These are phyloP conservation scores for Pterocarpus santalinus DNA, from an alignment of 306 rosid genomes.

Conservation along the genomic window DNA sequence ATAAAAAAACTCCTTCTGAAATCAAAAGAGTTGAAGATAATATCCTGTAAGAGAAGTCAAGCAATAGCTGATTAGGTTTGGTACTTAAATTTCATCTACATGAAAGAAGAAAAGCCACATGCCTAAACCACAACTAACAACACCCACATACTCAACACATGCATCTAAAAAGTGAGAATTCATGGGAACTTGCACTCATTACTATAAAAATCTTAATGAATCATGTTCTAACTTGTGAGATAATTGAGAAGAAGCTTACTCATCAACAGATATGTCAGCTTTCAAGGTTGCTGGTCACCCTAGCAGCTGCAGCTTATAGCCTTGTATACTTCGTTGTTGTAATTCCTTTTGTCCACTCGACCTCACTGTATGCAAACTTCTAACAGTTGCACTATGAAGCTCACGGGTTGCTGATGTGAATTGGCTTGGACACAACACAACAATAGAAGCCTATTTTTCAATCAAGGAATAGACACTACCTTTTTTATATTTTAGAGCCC, in stretches of 20 bases:
- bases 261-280: slow-evolving; percentile 37
- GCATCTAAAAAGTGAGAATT: slow-evolving; percentile 3
- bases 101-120: background rate
- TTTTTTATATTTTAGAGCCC: slow-evolving; percentile 41
- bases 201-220: background rate
- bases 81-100: slow-evolving; percentile 19
- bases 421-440: slow-evolving; percentile 41
- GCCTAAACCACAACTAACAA: background rate
- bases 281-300: slow-evolving; percentile 21
- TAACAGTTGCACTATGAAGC: slow-evolving; percentile 49
- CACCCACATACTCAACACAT: background rate
- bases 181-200: background rate
- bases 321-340: slow-evolving; percentile 46
- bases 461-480: slow-evolving; percentile 31
- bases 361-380: slow-evolving; percentile 47
- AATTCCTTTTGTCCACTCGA: slow-evolving; percentile 36
- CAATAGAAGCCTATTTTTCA: slow-evolving; percentile 24
- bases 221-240: background rate
- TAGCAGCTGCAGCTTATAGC: slow-evolving; percentile 34
- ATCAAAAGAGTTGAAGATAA: slow-evolving; percentile 34
- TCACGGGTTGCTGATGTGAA: slow-evolving; percentile 64
- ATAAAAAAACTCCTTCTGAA: slow-evolving; percentile 47
- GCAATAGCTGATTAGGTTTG: slow-evolving; percentile 33
- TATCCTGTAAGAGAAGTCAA: slow-evolving; percentile 44
- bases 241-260: slow-evolving; percentile 52